Evolutionary conservation across 2,329 filamentous ascomycete species (phyloP).

Genomic region (Aspergillus vadensis): DNA sequence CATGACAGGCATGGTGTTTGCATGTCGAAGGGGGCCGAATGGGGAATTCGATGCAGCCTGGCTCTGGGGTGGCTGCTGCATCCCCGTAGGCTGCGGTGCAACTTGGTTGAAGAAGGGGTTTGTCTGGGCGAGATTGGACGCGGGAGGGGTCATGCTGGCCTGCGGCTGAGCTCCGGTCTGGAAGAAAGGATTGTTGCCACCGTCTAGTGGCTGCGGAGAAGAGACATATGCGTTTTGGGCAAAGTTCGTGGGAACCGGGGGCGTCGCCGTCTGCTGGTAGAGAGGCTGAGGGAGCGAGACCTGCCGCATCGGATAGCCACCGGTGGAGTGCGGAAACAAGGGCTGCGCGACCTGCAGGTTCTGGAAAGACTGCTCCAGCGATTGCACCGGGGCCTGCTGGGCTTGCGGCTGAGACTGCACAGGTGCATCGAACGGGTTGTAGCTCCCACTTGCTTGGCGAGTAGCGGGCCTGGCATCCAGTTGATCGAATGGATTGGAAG

Average conservation of each 20-base stretch:
- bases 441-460: slow-evolving; percentile 41
- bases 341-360: slow-evolving; percentile 70
- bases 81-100: slow-evolving; percentile 24
- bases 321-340: slow-evolving; percentile 75
- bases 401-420: slow-evolving; percentile 28
- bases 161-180: slow-evolving; percentile 36
- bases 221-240: slow-evolving; percentile 38
- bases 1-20: slow-evolving; percentile 43
- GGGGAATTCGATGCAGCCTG: slow-evolving; percentile 17
- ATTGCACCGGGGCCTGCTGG: slow-evolving; percentile 31
- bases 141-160: slow-evolving; percentile 27
- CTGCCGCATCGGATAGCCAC: slow-evolving; percentile 55
- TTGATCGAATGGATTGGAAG: slow-evolving; percentile 70
- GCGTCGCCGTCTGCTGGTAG: slow-evolving; percentile 47
- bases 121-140: slow-evolving; percentile 27
- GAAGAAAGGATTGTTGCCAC: slow-evolving; percentile 48
- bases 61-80: slow-evolving; percentile 23
- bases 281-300: slow-evolving; percentile 41
- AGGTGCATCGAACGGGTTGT: slow-evolving; percentile 69
- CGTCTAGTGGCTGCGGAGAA: slow-evolving; percentile 39
- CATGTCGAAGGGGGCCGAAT: slow-evolving; percentile 35
- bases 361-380: slow-evolving; percentile 71
- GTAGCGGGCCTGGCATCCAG: slow-evolving; percentile 41
- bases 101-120: slow-evolving; percentile 41
- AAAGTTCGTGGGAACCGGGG: slow-evolving; percentile 41